phyloP scores from a whole-genome alignment of 2,329 filamentous ascomycete genomes.

The Ophiocordyceps australis region DNA sequence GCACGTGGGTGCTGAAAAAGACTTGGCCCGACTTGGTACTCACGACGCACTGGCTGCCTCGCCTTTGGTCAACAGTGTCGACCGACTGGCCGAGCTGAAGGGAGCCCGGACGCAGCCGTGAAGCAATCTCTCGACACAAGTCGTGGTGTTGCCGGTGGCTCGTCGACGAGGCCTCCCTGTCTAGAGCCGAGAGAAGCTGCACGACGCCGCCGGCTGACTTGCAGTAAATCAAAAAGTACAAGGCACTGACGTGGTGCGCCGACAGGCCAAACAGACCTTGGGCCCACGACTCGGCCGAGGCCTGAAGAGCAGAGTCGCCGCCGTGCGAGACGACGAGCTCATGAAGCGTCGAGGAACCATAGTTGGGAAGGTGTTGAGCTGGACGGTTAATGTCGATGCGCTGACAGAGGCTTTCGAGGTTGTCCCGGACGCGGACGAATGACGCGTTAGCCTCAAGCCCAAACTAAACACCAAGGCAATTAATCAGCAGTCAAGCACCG shows the following conservation, averaged over 20 bases:
- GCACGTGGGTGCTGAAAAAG: slow-evolving; percentile 5
- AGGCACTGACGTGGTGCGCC: slow-evolving; percentile 4
- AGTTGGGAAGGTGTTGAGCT: slow-evolving; percentile 4
- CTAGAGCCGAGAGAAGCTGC: slow-evolving; percentile 2
- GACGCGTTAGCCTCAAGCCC: too few relatives aligned
- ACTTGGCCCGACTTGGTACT: slow-evolving; percentile 4
- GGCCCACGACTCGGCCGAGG: slow-evolving; percentile 7
- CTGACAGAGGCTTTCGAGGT: slow-evolving; percentile 6
- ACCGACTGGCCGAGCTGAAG: slow-evolving; percentile 5
- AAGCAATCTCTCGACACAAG: slow-evolving; percentile 4
- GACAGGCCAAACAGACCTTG: slow-evolving; percentile 8
- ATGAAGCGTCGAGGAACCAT: slow-evolving; percentile 5
- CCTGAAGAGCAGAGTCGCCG: slow-evolving; percentile 3
- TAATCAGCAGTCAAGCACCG: too few relatives aligned
- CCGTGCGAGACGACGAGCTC: slow-evolving; percentile 7
- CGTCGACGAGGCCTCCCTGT: not conserved
- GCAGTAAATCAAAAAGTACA: slow-evolving; percentile 7
- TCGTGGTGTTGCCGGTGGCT: slow-evolving; percentile 2
- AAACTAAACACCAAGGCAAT: too few relatives aligned
- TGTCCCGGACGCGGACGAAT: slow-evolving; percentile 4
- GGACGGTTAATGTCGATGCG: slow-evolving; percentile 6
- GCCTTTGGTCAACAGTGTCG: slow-evolving; percentile 5
- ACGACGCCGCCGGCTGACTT: slow-evolving; percentile 7
- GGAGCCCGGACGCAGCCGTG: slow-evolving; percentile 3
- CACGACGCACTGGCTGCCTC: slow-evolving; percentile 3